Conservation (phyloP, 345 rosid genomes). For the Lumnitzera racemosa region DNA sequence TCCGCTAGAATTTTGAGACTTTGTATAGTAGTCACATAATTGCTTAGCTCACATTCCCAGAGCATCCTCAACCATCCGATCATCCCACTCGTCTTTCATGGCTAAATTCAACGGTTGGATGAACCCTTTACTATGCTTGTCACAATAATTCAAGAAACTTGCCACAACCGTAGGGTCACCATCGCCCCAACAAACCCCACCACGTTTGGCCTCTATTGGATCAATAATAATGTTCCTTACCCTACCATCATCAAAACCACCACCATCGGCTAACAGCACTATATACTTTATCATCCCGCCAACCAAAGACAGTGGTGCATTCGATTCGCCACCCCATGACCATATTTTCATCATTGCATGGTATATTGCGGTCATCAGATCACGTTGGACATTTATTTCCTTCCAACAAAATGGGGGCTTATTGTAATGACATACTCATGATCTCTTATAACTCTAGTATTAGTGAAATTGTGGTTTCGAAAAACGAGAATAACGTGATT, state of each 20-base stretch:
- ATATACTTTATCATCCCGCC: constrained; percentile 47
- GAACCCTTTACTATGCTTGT: constrained; percentile 31
- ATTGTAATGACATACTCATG: constrained; percentile 28
- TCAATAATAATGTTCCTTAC: neutral
- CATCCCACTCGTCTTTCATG: constrained; percentile 27
- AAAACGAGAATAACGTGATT: constrained; percentile 32
- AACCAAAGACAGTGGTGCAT: constrained; percentile 34
- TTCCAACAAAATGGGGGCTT: constrained; percentile 28
- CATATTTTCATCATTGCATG: constrained; percentile 45
- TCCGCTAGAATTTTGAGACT: too few relatives aligned
- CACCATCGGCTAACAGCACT: constrained; percentile 13
- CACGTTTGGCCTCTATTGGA: neutral
- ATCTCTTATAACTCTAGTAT: constrained; percentile 14
- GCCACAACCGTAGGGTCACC: constrained; percentile 22
- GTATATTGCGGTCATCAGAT: constrained; percentile 9
- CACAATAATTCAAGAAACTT: constrained; percentile 24
- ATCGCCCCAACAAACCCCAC: constrained; percentile 12
- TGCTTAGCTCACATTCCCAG: constrained; percentile 6
- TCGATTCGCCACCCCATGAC: constrained; percentile 35
- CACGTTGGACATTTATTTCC: neutral
- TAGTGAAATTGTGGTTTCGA: neutral
- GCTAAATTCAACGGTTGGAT: constrained; percentile 39
- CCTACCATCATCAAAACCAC: constrained; percentile 3
- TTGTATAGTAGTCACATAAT: constrained; percentile 23
- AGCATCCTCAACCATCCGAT: constrained; percentile 29